Base-by-base conservation (phyloP, 805 yeast species). In the Metschnikowia gruessii region DNA sequence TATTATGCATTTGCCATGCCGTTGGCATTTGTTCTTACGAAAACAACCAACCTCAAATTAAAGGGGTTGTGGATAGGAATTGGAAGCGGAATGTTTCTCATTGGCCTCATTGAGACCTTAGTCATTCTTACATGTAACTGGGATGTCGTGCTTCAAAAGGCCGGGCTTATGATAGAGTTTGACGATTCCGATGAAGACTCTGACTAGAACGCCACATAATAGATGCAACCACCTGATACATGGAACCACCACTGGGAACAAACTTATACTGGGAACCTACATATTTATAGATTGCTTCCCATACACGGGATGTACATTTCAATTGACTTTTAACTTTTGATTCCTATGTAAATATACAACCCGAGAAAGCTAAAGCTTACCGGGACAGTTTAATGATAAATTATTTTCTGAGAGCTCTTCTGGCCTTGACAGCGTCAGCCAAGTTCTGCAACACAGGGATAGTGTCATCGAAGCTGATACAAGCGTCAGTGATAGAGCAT, bases 401-500 rank as follows among this genome's bases (percentile, higher is more conserved):
- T 21, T 46, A 38, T 24, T 44, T 48, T 24, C 45, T 50, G 42
- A 48, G 56, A 13, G 54, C 74, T 75, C 95, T 84, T 80, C 99
- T 87, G 46, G 78, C 69, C 68, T 81, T 81, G 40, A 92, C 96
- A 48, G 97, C 95, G 41, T 73, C 79, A 37, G 97, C 86, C 58
- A 94, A 79, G 53, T 81, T 82, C 38, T 74, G 77, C 64, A 94
- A 82, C 80, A 92, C 91, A 3, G 66, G 75, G 49, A 80, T 94
- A 44, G 99, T 94, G 46, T 87, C 77, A 52, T 88, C 95, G 89
- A 95, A 90, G 51, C 85, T 76, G 46, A 94, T 95, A 76, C 99
- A 94, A 24, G 94, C 96, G 69, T 94, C 99, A 51, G 99, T 94
- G 67, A 94, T 90, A 50, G 96, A 86, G 53, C 91, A 95, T 69